Evolutionary conservation across 169 alveolate species (phyloP).

Genomic region (Cryptosporidium meleagridis): DNA sequence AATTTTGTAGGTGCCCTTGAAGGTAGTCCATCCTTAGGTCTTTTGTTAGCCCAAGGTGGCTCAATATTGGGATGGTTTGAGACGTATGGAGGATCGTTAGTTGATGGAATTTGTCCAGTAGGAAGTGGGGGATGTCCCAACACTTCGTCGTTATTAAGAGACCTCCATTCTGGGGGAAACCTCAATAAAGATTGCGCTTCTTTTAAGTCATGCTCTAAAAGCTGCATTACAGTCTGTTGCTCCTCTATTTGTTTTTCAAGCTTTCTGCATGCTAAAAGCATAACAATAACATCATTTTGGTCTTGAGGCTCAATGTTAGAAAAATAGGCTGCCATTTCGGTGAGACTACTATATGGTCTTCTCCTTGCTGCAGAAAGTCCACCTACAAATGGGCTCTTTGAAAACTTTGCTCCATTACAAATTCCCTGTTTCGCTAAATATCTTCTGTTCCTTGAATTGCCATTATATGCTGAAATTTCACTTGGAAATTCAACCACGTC

Average conservation of each 20-base stretch:
- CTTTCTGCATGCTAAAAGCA: conserved; percentile 85
- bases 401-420: conserved; percentile 13
- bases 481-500: conserved; percentile 23
- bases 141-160: conserved; percentile 71
- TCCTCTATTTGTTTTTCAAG: conserved; percentile 86
- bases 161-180: conserved; percentile 81
- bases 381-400: conserved; percentile 60
- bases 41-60: conserved; percentile 47
- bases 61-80: conserved; percentile 26
- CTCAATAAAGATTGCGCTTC: conserved; percentile 83
- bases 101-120: conserved; percentile 38
- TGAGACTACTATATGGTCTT: conserved; percentile 79
- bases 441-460: background rate
- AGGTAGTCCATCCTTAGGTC: conserved; percentile 52
- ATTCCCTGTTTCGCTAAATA: conserved; percentile 52
- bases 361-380: conserved; percentile 74
- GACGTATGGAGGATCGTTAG: conserved; percentile 38
- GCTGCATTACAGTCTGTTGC: conserved; percentile 84
- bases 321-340: conserved; percentile 79
- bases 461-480: background rate
- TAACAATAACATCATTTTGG: conserved; percentile 81
- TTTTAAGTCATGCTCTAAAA: conserved; percentile 84
- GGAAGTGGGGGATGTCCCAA: conserved; percentile 34
- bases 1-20: conserved; percentile 42
- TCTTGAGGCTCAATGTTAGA: conserved; percentile 80